phyloP scores from a whole-genome alignment of 495 filamentous ascomycete species.

The Xylaria venustula region DNA sequence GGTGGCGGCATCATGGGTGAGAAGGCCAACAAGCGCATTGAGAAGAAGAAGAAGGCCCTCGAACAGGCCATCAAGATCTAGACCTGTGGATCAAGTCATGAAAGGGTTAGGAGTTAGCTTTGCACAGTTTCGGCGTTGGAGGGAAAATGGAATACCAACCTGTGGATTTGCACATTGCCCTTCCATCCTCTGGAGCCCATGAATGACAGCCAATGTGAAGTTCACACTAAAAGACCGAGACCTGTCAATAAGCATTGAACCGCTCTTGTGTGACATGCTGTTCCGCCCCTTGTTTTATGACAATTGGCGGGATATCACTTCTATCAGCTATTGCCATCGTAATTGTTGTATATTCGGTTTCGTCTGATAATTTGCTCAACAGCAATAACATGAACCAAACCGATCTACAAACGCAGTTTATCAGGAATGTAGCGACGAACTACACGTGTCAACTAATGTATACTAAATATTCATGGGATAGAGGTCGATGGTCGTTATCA shows the following conservation, averaged over 20 bases:
- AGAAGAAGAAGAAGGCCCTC: slow-evolving; percentile 95
- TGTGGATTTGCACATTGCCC: slow-evolving; percentile 31
- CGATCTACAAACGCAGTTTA: not conserved
- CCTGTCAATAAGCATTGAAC: not conserved
- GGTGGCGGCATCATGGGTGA: slow-evolving; percentile 99
- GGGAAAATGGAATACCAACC: slow-evolving; percentile 37
- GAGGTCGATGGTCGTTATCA: too few species aligned
- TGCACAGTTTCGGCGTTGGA: slow-evolving; percentile 36
- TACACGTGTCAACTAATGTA: too few species aligned
- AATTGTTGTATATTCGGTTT: too few species aligned
- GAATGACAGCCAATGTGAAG: slow-evolving; percentile 30
- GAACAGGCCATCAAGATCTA: slow-evolving; percentile 97
- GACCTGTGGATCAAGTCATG: slow-evolving; percentile 16
- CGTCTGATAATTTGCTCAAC: too few species aligned
- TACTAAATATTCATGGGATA: too few species aligned
- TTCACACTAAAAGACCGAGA: not conserved
- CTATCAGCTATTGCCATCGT: too few species aligned
- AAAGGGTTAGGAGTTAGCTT: slow-evolving; percentile 26
- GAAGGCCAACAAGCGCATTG: slow-evolving; percentile 88
- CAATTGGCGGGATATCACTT: not conserved
- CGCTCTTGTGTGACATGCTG: not conserved
- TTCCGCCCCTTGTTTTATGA: not conserved
- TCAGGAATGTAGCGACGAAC: not conserved
- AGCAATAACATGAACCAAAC: too few species aligned
- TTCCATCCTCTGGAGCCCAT: slow-evolving; percentile 23